A percentile compares a stretch with the other conserved stretches of the same genome.
Evolutionary conservation across 208 protist species (phyloP).

Genomic region (Phytomonas sp.): DNA sequence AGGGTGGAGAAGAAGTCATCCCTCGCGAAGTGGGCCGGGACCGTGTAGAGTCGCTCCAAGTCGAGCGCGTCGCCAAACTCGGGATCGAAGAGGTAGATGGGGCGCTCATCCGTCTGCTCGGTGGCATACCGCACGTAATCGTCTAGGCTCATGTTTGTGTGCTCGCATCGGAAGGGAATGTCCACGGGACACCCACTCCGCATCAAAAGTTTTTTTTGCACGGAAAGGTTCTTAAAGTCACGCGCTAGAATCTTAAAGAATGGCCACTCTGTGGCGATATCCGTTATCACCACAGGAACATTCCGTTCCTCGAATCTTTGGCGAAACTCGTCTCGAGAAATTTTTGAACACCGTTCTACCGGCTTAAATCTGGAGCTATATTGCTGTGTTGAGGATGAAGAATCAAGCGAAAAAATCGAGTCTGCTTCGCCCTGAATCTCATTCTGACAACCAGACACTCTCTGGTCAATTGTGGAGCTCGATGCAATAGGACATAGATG

Average conservation of each 20-base stretch:
- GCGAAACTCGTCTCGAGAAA: conserved; percentile 63
- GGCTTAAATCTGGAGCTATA: conserved; percentile 62
- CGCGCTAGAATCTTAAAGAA: conserved; percentile 63
- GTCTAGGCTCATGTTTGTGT: conserved; percentile 73
- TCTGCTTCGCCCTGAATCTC: not conserved
- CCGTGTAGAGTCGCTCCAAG: conserved; percentile 59
- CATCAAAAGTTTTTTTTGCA: conserved; percentile 38
- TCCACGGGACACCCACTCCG: conserved; percentile 26
- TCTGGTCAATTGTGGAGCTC: not conserved
- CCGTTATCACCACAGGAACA: conserved; percentile 67
- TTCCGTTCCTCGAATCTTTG: conserved; percentile 53
- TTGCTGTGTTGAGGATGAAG: conserved; percentile 3
- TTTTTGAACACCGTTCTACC: conserved; percentile 39
- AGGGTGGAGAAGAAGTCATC: conserved; percentile 84
- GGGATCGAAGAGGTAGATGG: conserved; percentile 88
- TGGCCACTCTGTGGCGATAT: conserved; percentile 77
- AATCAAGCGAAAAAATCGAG: not conserved
- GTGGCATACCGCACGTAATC: conserved; percentile 81
- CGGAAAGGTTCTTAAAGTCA: conserved; percentile 50
- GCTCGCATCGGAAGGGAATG: conserved; percentile 75
- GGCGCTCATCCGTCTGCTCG: conserved; percentile 76
- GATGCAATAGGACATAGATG: conserved; percentile 28
- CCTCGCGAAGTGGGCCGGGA: conserved; percentile 60
- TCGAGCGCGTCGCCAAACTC: conserved; percentile 64
- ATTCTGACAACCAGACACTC: not conserved